Evolutionary conservation across 306 rosid species (phyloP), one percentile per base, ranked within the genome.

Genomic region (Citrullus mucosospermus): DNA sequence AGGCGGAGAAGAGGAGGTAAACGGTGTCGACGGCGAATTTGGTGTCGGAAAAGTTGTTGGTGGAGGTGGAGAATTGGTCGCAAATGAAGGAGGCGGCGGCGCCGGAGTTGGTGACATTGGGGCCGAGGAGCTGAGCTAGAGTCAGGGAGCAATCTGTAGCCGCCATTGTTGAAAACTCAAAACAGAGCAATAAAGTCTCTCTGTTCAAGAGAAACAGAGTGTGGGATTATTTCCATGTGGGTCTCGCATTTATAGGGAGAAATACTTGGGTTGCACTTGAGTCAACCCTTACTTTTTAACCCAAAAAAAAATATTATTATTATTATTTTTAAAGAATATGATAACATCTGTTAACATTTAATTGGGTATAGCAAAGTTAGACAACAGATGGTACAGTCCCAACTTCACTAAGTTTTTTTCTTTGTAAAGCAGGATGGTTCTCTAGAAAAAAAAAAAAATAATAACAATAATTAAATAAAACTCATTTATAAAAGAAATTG

Each of bases 1-100:
- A 75, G 66, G 78, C 78, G 34, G 78, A 75, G 78, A 75, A 75
- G 65, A 75, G 66, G 18, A 75, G 78, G 67, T 75, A 75, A 32
- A 56, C 53, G 36, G 78, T 54, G 66, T 75, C 78, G 66, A 75
- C 78, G 66, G 78, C 78, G 53, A 54, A 75, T 36, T 55, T 55
- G 78, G 78, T 75, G 34, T 75, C 78, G 54, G 78, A 55, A 18
- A 54, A 55, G 53, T 75, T 75, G 53, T 43, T 10, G 66, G 78
- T 4, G 53, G 44, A 14, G 66, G 78, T n/a, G 34, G 44, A 13
- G 50, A 75, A 75, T 18, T 75, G 78, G 66, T 53, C 36, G 78
- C 78, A 75, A 65, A 75, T 75, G 67, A 54, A 75, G 66, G 51
- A 3, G 38, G 78, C 78, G 0, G 78, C 78, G 34, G n/a, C 78